Conservation (phyloP, 768 basidiomycete species). For the Kwoniella dejecticola region DNA sequence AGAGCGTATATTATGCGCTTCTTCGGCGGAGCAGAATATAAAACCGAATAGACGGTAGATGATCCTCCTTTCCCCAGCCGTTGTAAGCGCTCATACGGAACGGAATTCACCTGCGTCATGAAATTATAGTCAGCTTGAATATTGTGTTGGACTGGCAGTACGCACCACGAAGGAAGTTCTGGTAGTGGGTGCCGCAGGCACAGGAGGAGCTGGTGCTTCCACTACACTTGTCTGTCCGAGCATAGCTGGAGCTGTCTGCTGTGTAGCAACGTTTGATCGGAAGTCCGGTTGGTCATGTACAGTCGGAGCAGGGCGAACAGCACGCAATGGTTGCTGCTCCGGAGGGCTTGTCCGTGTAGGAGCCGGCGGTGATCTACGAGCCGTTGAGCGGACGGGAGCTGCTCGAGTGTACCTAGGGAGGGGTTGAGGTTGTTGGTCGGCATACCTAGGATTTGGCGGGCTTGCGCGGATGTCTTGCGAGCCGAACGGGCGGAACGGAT, state of each 20-base stretch:
- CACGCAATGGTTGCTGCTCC: constrained; percentile 4
- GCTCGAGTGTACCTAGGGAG: neutral
- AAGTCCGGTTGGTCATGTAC: neutral
- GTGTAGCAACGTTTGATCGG: neutral
- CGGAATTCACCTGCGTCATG: constrained; percentile 70
- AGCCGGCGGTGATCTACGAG: neutral
- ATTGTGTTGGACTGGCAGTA: neutral
- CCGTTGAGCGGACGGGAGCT: neutral
- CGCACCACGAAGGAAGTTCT: constrained; percentile 41
- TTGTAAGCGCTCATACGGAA: constrained; percentile 78
- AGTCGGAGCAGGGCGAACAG: constrained; percentile 17
- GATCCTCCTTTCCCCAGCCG: constrained; percentile 91
- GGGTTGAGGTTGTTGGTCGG: neutral
- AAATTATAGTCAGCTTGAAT: constrained; percentile 6
- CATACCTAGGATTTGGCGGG: neutral
- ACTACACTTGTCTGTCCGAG: constrained; percentile 2
- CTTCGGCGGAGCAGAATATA: constrained; percentile 62
- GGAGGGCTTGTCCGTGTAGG: neutral
- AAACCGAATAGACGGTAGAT: constrained; percentile 90
- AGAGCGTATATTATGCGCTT: constrained; percentile 79
- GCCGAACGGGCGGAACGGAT: constrained; percentile 22
- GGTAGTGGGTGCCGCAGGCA: neutral
- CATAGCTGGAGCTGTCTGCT: neutral
- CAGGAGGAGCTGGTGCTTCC: neutral
- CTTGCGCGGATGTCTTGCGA: neutral